Percentiles rank a stretch among this genome's conserved stretches.
These are phyloP conservation scores for Seminavis robusta DNA, from an alignment of 108 stramenopile species.

Conservation along the genomic window DNA sequence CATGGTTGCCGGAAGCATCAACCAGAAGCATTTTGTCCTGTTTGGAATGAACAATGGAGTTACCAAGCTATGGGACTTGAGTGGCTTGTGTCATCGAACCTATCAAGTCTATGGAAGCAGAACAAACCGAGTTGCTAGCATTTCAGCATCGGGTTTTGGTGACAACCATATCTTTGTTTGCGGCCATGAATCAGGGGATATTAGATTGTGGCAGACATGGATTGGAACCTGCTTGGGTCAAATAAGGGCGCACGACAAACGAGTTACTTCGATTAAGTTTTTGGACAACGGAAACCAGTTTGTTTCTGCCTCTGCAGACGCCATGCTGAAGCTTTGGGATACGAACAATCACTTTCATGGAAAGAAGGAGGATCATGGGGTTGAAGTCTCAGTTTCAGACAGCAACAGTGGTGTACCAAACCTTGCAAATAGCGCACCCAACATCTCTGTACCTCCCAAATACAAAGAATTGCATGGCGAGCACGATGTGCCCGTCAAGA, in stretches of 20 bases:
- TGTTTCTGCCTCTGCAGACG: too few species aligned
- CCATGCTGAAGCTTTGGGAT: too few species aligned
- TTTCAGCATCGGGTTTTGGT: neutral
- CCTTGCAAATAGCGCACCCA: neutral
- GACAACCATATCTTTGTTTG: constrained; percentile 10
- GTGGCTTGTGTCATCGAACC: neutral
- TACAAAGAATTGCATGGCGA: neutral
- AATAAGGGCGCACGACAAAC: neutral
- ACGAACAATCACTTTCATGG: too few species aligned
- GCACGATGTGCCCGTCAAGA: too few species aligned
- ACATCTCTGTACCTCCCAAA: neutral
- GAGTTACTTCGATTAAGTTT: neutral
- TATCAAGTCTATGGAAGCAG: neutral
- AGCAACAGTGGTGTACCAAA: neutral
- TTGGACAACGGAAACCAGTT: constrained; percentile 5
- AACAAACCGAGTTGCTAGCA: neutral
- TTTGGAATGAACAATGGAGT: neutral
- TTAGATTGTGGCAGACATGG: constrained; percentile 10
- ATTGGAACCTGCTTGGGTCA: neutral
- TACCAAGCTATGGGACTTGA: neutral
- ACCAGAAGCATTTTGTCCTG: too few species aligned
- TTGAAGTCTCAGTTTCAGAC: neutral
- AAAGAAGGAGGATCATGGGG: too few species aligned
- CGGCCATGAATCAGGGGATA: constrained; percentile 13
- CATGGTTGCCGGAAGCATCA: too few species aligned